A percentile compares a stretch with the other conserved stretches of the same genome.
These are phyloP conservation scores for Rhodomyrtus tomentosa DNA, from an alignment of 345 rosid species.

Conservation along the genomic window DNA sequence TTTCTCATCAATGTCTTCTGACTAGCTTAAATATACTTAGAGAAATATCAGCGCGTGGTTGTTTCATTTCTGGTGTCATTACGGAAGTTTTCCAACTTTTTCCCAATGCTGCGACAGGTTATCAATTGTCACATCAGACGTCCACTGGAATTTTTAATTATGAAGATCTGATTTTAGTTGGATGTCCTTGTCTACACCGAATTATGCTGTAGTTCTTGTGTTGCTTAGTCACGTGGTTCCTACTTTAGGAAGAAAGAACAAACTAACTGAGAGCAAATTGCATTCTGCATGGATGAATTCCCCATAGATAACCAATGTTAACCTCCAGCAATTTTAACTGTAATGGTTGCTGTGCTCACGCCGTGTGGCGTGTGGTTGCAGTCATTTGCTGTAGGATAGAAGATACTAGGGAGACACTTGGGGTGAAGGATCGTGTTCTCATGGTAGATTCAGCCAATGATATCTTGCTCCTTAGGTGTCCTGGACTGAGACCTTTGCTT, in stretches of 20 bases:
- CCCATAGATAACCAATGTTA: not conserved
- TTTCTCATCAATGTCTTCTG: not conserved
- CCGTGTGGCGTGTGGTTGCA: not conserved
- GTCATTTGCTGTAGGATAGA: not conserved
- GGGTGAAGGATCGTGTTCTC: not conserved
- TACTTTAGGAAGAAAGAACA: not conserved
- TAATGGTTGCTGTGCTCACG: not conserved
- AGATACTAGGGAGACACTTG: not conserved
- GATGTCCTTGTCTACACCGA: not conserved
- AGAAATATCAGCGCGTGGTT: not conserved
- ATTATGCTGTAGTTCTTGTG: not conserved
- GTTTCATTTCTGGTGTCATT: not conserved
- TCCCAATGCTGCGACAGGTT: not conserved
- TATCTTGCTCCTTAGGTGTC: not conserved
- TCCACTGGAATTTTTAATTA: not conserved
- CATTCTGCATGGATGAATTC: not conserved
- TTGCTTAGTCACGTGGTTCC: not conserved
- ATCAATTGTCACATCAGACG: not conserved
- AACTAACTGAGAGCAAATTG: not conserved
- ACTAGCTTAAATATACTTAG: not conserved
- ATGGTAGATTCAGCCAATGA: not conserved
- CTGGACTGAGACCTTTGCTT: not conserved
- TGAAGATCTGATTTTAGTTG: not conserved
- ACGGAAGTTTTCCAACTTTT: not conserved
- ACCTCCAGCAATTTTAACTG: not conserved